A percentile compares a stretch with the other conserved stretches of the same genome.
phyloP scores from a whole-genome alignment of 345 rosid species.

The Luvunga scandens region DNA sequence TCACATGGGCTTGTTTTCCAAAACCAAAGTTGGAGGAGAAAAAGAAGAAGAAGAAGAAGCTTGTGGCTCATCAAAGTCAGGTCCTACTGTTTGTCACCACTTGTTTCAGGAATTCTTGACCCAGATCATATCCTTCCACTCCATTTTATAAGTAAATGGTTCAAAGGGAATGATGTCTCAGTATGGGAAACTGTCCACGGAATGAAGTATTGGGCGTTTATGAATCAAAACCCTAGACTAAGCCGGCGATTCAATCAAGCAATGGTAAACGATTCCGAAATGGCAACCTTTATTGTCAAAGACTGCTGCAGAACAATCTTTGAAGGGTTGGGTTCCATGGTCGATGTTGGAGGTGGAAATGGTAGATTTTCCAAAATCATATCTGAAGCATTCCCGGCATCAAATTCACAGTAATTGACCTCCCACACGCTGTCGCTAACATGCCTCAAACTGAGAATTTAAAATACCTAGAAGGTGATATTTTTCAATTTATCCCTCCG shows the following conservation, averaged over 20 bases:
- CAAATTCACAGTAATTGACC: conserved; percentile 20
- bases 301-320: conserved; percentile 5
- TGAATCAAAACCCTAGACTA: neutral
- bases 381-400: conserved; percentile 2
- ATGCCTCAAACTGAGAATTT: conserved; percentile 3
- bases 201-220: neutral
- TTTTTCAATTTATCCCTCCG: conserved; percentile 17
- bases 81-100: neutral
- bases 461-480: conserved; percentile 16
- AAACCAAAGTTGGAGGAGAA: no score
- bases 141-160: conserved; percentile 27
- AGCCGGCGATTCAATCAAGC: conserved; percentile 9
- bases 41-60: conserved; percentile 12
- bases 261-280: conserved; percentile 27
- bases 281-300: conserved; percentile 5
- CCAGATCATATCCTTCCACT: conserved; percentile 4
- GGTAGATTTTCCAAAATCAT: conserved; percentile 19
- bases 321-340: conserved; percentile 19
- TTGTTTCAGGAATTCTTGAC: conserved; percentile 7
- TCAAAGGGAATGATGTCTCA: neutral
- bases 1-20: no score
- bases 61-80: conserved; percentile 14
- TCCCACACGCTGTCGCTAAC: conserved; percentile 17
- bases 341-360: conserved; percentile 29
- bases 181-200: conserved; percentile 20